These are phyloP conservation scores for Pseudonectria buxi DNA, from an alignment of 2,329 filamentous ascomycete species.

Conservation along the genomic window DNA sequence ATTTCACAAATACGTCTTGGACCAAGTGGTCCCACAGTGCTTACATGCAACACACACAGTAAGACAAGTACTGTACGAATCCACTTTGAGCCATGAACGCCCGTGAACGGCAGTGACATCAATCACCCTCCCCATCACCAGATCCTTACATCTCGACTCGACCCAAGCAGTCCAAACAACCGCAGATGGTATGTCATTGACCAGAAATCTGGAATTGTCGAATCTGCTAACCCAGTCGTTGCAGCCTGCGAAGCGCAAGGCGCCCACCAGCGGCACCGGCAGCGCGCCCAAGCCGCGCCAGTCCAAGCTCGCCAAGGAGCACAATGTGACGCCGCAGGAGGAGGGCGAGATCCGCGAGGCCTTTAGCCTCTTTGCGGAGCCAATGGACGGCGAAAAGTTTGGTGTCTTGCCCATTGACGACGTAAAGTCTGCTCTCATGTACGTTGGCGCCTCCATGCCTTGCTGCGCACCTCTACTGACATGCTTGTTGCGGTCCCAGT, in stretches of 20 bases:
- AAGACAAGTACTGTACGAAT: constrained; percentile 1
- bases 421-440: constrained; percentile 68
- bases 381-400: constrained; percentile 64
- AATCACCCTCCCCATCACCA: constrained; percentile 5
- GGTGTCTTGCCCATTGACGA: constrained; percentile 63
- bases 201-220: too few relatives aligned
- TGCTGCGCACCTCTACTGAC: too few relatives aligned
- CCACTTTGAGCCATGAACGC: constrained; percentile 11
- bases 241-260: constrained; percentile 50
- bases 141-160: background rate
- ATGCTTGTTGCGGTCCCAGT: too few relatives aligned
- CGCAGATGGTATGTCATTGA: constrained; percentile 2
- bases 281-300: constrained; percentile 44
- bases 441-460: constrained; percentile 25
- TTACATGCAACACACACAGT: rapidly evolving
- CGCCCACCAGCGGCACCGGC: constrained; percentile 23
- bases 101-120: constrained; percentile 12
- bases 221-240: too few relatives aligned
- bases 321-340: constrained; percentile 76
- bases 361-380: constrained; percentile 72
- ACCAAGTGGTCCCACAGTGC: constrained; percentile 14
- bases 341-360: constrained; percentile 89
- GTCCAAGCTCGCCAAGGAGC: constrained; percentile 87
- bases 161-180: background rate
- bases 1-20: constrained; percentile 7